A percentile compares a stretch with the other conserved stretches of the same genome.
These are phyloP conservation scores for Xanthoceras sorbifolium DNA, from an alignment of 345 rosid species.

Conservation along the genomic window DNA sequence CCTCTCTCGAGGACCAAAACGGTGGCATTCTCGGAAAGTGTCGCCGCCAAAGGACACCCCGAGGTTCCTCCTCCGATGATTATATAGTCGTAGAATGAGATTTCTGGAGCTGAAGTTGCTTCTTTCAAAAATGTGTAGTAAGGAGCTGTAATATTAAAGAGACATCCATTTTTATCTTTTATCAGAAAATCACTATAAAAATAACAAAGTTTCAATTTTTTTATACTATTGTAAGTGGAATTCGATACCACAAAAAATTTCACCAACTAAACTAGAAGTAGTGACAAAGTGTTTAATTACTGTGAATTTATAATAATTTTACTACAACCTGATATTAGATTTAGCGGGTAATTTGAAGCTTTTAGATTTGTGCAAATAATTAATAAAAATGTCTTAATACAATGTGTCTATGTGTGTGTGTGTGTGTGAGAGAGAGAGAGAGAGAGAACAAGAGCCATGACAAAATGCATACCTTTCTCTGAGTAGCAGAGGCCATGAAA, in stretches of 20 bases:
- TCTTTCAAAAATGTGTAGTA: conserved; percentile 58
- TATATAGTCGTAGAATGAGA: conserved; percentile 61
- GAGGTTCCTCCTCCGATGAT: conserved; percentile 86
- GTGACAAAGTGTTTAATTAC: no score
- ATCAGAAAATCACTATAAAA: background rate
- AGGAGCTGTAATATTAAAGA: conserved; percentile 41
- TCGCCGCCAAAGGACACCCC: conserved; percentile 84
- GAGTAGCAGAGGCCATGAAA: conserved; percentile 39
- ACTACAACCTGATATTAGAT: no score
- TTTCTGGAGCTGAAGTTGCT: conserved; percentile 56
- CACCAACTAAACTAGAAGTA: background rate
- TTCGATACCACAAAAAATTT: background rate
- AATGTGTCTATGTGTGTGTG: background rate
- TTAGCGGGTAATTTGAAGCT: no score
- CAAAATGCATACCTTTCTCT: conserved; percentile 40
- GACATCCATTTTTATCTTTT: no score
- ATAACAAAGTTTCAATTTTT: no score
- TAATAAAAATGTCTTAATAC: background rate
- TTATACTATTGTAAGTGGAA: background rate
- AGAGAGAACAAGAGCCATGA: background rate
- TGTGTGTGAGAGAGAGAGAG: no score
- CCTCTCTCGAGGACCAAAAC: conserved; percentile 84
- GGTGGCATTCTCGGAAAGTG: conserved; percentile 55
- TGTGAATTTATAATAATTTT: no score
- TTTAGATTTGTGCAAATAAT: background rate